Conservation (phyloP, 306 rosid species). For the Cicer yamashitae region DNA sequence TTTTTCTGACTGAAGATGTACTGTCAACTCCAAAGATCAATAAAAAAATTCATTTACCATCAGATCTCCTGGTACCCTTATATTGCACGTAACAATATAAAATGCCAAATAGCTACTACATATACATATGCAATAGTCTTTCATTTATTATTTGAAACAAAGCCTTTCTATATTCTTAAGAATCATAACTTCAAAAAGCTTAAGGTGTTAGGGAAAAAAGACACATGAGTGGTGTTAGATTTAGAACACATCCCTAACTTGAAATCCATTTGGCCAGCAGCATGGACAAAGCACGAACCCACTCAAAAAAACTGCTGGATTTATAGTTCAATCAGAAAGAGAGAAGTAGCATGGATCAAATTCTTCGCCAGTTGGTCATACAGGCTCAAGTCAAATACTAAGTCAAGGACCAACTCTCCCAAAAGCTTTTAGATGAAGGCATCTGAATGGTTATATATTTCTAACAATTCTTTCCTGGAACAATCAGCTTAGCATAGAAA, state of each 20-base stretch:
- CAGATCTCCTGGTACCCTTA: constrained; percentile 9
- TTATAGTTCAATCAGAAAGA: constrained; percentile 17
- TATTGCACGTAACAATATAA: not conserved
- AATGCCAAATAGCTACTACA: constrained; percentile 25
- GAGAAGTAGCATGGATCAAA: constrained; percentile 9
- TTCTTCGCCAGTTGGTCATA: constrained; percentile 27
- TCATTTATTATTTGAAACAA: constrained; percentile 25
- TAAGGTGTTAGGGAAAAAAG: not conserved
- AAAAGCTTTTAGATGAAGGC: constrained; percentile 4
- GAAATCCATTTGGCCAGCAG: constrained; percentile 24
- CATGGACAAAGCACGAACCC: constrained; percentile 26
- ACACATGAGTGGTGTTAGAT: constrained; percentile 18
- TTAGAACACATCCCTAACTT: not conserved
- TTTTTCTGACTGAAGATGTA: constrained; percentile 8
- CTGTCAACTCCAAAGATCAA: constrained; percentile 24
- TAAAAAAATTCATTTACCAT: constrained; percentile 3
- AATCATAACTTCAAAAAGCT: constrained; percentile 22
- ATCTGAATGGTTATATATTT: constrained; percentile 19
- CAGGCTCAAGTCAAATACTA: constrained; percentile 19
- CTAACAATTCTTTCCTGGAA: constrained; percentile 35
- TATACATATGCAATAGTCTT: constrained; percentile 18
- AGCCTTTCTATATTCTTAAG: constrained; percentile 9
- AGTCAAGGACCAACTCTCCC: constrained; percentile 26
- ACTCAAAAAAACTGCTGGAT: not conserved
- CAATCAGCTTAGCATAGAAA: constrained; percentile 20